Conservation (phyloP, 257 asterid genomes). For the Solanum appendiculatum region DNA sequence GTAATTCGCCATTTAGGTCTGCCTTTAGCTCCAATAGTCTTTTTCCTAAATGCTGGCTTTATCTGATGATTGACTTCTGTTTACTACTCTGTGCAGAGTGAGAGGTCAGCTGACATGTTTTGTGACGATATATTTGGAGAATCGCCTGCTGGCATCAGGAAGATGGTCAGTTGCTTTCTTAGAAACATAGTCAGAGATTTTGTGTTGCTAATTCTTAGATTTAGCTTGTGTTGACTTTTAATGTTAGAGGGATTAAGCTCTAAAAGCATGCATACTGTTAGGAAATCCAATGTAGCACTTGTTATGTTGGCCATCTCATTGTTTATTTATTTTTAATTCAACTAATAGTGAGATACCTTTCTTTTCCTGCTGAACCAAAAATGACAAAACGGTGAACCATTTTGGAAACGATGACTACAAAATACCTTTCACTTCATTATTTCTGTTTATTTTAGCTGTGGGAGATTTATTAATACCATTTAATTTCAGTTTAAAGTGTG, state of each 20-base stretch:
- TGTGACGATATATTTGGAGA: conserved; percentile 96
- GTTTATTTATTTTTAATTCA: background rate
- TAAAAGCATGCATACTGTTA: background rate
- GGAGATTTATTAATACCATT: background rate
- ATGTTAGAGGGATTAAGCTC: background rate
- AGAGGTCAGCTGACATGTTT: conserved; percentile 71
- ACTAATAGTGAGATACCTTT: background rate
- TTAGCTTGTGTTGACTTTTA: background rate
- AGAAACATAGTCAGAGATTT: background rate
- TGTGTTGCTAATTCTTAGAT: background rate
- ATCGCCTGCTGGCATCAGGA: conserved; percentile 78
- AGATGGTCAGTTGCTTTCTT: conserved; percentile 36
- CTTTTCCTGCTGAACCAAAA: background rate
- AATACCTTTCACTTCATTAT: background rate
- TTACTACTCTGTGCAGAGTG: conserved; percentile 53
- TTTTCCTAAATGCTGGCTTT: background rate
- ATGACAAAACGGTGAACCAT: background rate
- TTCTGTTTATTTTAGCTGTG: background rate
- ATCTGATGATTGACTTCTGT: conserved; percentile 4
- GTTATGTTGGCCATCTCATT: background rate
- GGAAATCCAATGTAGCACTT: background rate
- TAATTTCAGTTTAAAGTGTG: background rate
- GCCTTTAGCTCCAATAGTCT: conserved; percentile 1
- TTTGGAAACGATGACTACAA: background rate
- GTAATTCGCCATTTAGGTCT: background rate